These are phyloP conservation scores for Acrocalymma vagum DNA, from an alignment of 2,329 filamentous ascomycete genomes.

Conservation along the genomic window DNA sequence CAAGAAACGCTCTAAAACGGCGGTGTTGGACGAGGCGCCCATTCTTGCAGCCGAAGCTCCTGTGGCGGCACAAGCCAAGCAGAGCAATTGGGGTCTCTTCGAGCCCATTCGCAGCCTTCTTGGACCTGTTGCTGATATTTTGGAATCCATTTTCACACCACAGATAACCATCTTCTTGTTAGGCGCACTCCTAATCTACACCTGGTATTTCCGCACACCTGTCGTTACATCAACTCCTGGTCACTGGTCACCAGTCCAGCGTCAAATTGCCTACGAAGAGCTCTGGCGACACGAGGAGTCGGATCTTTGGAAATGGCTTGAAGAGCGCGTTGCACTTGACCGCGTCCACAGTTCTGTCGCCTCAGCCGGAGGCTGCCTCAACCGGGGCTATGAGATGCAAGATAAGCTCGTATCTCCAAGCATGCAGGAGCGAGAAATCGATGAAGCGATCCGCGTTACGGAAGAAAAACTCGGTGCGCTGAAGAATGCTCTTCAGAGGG, in stretches of 20 bases:
- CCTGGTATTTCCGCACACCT: slow-evolving; percentile 42
- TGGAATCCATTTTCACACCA: slow-evolving; percentile 75
- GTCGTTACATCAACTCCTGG: slow-evolving; percentile 38
- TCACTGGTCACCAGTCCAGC: slow-evolving; percentile 62
- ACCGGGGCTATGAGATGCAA: slow-evolving; percentile 54
- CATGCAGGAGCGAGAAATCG: slow-evolving; percentile 77
- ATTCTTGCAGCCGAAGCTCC: slow-evolving; percentile 43
- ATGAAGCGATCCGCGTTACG: slow-evolving; percentile 83
- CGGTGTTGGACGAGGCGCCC: slow-evolving; percentile 55
- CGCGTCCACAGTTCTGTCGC: slow-evolving; percentile 43
- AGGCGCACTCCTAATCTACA: slow-evolving; percentile 60
- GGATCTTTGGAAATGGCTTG: slow-evolving; percentile 92
- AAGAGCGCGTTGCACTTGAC: slow-evolving; percentile 82
- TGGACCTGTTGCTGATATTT: slow-evolving; percentile 73
- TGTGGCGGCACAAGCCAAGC: slow-evolving; percentile 33
- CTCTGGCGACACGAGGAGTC: slow-evolving; percentile 90
- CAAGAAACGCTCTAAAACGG: slow-evolving; percentile 68
- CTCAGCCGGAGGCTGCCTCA: slow-evolving; percentile 29
- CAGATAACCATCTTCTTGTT: slow-evolving; percentile 81
- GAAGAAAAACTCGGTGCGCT: slow-evolving; percentile 83
- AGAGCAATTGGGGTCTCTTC: slow-evolving; percentile 75
- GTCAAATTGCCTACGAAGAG: slow-evolving; percentile 87
- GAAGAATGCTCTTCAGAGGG: slow-evolving; percentile 69
- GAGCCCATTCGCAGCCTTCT: slow-evolving; percentile 78
- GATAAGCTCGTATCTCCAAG: slow-evolving; percentile 58